Conservation (phyloP, 495 filamentous ascomycete genomes). For the Hypomontagnella monticulosa region DNA sequence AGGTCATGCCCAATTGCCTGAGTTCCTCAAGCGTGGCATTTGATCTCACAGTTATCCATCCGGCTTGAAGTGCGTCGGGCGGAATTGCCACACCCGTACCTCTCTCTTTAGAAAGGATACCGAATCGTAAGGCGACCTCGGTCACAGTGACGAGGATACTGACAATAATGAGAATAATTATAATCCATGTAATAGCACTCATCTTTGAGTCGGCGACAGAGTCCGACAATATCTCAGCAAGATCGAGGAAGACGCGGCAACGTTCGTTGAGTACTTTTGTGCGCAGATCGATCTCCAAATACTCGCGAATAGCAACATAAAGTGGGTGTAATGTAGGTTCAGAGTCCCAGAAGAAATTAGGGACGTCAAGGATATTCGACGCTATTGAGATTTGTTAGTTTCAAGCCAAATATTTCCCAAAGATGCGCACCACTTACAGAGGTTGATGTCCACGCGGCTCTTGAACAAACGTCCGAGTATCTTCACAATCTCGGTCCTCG, state of each 20-base stretch:
- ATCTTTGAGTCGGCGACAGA: constrained; percentile 93
- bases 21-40: constrained; percentile 56
- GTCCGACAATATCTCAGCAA: constrained; percentile 94
- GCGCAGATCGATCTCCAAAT: constrained; percentile 94
- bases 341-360: constrained; percentile 98
- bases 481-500: constrained; percentile 87
- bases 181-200: constrained; percentile 95
- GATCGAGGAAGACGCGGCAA: constrained; percentile 94
- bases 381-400: constrained; percentile 59
- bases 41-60: constrained; percentile 31
- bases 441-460: constrained; percentile 94
- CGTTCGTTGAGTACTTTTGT: constrained; percentile 97
- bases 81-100: constrained; percentile 23
- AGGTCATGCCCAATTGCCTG: constrained; percentile 46
- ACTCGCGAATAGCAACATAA: constrained; percentile 94
- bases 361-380: constrained; percentile 95
- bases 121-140: constrained; percentile 89
- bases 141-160: constrained; percentile 90
- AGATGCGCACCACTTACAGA: constrained; percentile 70
- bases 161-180: constrained; percentile 91
- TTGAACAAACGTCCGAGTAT: constrained; percentile 92
- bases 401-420: constrained; percentile 8
- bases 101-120: constrained; percentile 67
- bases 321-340: constrained; percentile 95
- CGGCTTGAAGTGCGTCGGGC: not conserved